These are phyloP conservation scores for Saitozyma podzolica DNA, from an alignment of 768 basidiomycete species.

Conservation along the genomic window DNA sequence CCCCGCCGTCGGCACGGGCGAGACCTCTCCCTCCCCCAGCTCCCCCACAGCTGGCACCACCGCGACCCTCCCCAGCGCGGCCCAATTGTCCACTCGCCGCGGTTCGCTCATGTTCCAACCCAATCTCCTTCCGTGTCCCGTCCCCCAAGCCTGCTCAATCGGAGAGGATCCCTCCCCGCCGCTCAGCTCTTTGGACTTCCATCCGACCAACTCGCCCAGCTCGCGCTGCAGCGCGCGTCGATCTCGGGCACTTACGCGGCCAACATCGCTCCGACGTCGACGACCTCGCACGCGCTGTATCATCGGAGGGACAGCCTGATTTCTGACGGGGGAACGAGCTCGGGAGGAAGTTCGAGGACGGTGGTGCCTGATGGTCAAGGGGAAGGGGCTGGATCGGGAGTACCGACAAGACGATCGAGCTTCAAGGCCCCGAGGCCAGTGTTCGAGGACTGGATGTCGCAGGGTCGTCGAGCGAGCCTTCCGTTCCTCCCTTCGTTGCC, in stretches of 20 bases:
- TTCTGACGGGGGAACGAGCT: constrained; percentile 11
- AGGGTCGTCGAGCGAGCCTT: not conserved
- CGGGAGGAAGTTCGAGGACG: not conserved
- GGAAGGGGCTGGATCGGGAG: not conserved
- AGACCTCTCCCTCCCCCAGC: not conserved
- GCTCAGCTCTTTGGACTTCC: constrained; percentile 21
- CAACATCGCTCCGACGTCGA: constrained; percentile 3
- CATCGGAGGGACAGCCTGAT: constrained; percentile 26
- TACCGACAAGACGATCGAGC: not conserved
- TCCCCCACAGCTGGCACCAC: not conserved
- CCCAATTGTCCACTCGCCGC: constrained; percentile 16
- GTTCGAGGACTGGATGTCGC: not conserved
- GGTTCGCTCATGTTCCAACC: constrained; percentile 30
- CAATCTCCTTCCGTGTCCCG: constrained; percentile 25
- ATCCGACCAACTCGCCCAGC: constrained; percentile 1
- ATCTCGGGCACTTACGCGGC: not conserved
- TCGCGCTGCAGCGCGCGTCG: not conserved
- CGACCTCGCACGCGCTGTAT: constrained; percentile 25
- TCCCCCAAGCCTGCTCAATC: constrained; percentile 33
- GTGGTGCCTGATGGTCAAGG: not conserved
- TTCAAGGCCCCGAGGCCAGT: no score
- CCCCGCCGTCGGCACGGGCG: not conserved
- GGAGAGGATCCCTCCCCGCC: constrained; percentile 30
- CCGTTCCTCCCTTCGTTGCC: not conserved
- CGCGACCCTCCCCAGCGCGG: constrained; percentile 3